phyloP scores from a whole-genome alignment of 768 basidiomycete genomes.

The Collybiopsis confluens region DNA sequence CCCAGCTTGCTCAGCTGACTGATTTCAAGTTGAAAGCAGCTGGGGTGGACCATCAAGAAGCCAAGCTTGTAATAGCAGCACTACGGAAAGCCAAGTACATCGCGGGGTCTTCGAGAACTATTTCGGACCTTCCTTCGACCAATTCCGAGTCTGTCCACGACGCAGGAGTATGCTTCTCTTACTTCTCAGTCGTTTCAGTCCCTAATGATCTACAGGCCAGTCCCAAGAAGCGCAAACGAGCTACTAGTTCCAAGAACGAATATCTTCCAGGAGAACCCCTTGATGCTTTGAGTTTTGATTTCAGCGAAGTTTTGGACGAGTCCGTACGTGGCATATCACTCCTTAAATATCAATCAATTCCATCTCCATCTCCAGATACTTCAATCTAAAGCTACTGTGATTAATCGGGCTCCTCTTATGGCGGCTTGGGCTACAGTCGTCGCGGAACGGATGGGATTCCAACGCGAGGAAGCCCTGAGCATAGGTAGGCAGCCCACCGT shows the following conservation, averaged over 20 bases:
- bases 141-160: constrained; percentile 18
- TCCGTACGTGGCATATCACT: constrained; percentile 37
- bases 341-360: not conserved
- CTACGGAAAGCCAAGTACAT: constrained; percentile 63
- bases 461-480: constrained; percentile 84
- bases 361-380: constrained; percentile 43
- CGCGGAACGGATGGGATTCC: constrained; percentile 82
- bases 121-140: no score
- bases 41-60: constrained; percentile 62
- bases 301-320: constrained; percentile 71
- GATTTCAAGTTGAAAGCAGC: constrained; percentile 53
- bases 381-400: constrained; percentile 52
- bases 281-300: constrained; percentile 59
- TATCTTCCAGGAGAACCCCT: constrained; percentile 47
- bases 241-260: constrained; percentile 46
- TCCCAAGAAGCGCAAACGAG: constrained; percentile 48
- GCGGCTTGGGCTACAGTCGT: constrained; percentile 90
- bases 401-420: constrained; percentile 94
- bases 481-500: constrained; percentile 54
- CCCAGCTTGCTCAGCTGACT: constrained; percentile 51
- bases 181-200: not conserved
- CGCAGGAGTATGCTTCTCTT: constrained; percentile 24
- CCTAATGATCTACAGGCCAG: constrained; percentile 29
- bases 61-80: constrained; percentile 53
- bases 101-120: constrained; percentile 18